Evolutionary conservation across 2,329 filamentous ascomycete species (phyloP), one percentile per base, ranked within the genome.

Genomic region (Phoma sp.): DNA sequence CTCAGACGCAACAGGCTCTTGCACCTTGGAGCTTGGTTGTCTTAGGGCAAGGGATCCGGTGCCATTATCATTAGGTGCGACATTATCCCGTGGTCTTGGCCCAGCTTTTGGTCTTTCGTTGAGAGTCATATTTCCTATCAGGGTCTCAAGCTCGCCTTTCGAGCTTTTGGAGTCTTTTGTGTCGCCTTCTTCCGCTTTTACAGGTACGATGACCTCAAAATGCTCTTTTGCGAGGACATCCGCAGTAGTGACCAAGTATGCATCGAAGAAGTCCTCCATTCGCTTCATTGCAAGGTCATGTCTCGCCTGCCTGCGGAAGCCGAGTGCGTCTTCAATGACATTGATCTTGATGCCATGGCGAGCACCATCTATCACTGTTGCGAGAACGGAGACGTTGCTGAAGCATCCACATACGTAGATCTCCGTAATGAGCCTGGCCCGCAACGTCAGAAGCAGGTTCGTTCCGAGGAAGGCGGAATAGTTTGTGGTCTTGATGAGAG

Each of bases 351-450:
- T 87, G 4, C 93, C 95, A 73, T 97, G 89, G 18, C 89, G 85
- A 1, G 91, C 93, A 9, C 93, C 95, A 69, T 97, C 95, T 59
- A 96, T 82, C 3, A 92, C 92, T 1, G 93, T 97, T 7, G 95
- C 93, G 70, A 95, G 92, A 41, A 98, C 87, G 29, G 92, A 93
- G 32, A 96, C 80, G 67, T 98, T 97, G 38, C 89, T 90, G 43
- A 96, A 82, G 39, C 89, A 89, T 22, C 95, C 95, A 67, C 90
- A 96, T 23, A 98, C 84, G 74, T 90, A 97, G 10, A 99, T 79
- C 66, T 97, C 90, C 2, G 92, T 96, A 54, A 96, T 86, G 62
- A 97, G 87, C 59, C 87, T 89, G n/a, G 87, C 86, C n/a, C 93
- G 86, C 40, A 98, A 78, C n/a, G 86, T 82, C 44, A 89, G 81